phyloP scores from a whole-genome alignment of 108 stramenopile genomes.

The Seminavis robusta region DNA sequence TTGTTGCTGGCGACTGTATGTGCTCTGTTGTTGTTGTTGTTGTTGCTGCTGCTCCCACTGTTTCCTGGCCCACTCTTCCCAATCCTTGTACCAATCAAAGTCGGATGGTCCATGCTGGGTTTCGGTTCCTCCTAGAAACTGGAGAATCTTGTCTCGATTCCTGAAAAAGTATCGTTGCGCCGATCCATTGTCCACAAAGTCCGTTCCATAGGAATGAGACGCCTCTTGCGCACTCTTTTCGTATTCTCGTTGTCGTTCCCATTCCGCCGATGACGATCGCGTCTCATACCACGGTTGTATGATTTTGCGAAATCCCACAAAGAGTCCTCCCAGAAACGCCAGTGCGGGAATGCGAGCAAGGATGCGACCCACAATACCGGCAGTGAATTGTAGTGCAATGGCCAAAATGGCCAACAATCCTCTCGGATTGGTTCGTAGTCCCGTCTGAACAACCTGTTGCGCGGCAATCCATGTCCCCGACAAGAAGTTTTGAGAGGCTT shows the following conservation, averaged over 20 bases:
- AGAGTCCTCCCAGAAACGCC: conserved; percentile 45
- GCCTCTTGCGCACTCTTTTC: conserved; percentile 46
- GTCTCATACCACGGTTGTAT: conserved; percentile 68
- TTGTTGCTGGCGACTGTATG: conserved; percentile 27
- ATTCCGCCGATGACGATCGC: conserved; percentile 54
- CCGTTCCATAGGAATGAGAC: conserved; percentile 11
- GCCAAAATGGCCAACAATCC: conserved; percentile 1
- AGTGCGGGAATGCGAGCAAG: conserved; percentile 51
- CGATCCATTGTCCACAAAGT: conserved; percentile 56
- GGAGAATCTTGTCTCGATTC: conserved; percentile 49
- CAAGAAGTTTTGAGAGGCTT: conserved; percentile 24
- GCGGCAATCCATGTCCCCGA: neutral
- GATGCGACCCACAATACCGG: conserved; percentile 19
- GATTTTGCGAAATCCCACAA: conserved; percentile 74
- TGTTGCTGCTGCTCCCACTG: conserved; percentile 66
- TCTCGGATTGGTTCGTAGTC: neutral
- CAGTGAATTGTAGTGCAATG: conserved; percentile 5
- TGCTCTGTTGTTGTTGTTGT: conserved; percentile 43
- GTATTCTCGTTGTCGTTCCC: conserved; percentile 76
- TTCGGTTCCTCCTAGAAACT: conserved; percentile 44
- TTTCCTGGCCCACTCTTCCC: conserved; percentile 75
- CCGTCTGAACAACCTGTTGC: neutral
- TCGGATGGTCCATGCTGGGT: conserved; percentile 44
- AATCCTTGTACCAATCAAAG: conserved; percentile 73
- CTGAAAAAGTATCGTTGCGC: conserved; percentile 49